A percentile compares a stretch with the other conserved stretches of the same genome.
These are phyloP conservation scores for Elongisporangium prolatum DNA, from an alignment of 352 stramenopile species.

Conservation along the genomic window DNA sequence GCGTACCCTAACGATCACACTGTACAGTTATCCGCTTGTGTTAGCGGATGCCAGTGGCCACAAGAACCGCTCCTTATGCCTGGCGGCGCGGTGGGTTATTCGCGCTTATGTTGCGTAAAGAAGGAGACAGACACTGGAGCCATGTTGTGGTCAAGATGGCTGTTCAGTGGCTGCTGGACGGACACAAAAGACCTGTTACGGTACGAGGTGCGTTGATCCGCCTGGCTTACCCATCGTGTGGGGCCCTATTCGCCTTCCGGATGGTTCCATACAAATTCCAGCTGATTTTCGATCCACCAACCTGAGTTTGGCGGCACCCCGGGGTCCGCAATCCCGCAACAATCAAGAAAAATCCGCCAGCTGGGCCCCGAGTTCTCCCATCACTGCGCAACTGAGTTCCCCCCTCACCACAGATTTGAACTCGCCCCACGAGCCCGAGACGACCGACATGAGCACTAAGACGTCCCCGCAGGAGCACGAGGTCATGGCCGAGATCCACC, in stretches of 20 bases:
- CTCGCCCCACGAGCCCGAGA: neutral
- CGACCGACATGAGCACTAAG: conserved; percentile 40
- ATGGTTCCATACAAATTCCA: neutral
- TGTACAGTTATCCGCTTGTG: too few relatives aligned
- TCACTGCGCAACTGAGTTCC: neutral
- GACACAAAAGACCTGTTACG: neutral
- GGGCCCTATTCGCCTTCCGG: neutral
- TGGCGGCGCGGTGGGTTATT: neutral
- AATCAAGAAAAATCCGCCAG: neutral
- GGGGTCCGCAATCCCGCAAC: neutral
- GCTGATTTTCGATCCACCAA: neutral
- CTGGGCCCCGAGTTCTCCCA: neutral
- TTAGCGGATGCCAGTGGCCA: too few relatives aligned
- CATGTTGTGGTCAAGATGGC: neutral
- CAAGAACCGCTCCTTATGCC: neutral
- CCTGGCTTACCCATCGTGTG: neutral
- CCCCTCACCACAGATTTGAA: neutral
- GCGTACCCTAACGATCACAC: too few relatives aligned
- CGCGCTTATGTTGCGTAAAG: neutral
- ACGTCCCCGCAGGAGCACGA: conserved; percentile 58
- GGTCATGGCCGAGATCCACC: conserved; percentile 51
- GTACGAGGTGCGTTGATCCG: neutral
- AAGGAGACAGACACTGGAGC: neutral
- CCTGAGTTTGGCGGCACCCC: neutral
- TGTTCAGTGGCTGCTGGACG: neutral